Evolutionary conservation across 345 rosid genomes (phyloP).

Genomic region (Kandelia obovata): DNA sequence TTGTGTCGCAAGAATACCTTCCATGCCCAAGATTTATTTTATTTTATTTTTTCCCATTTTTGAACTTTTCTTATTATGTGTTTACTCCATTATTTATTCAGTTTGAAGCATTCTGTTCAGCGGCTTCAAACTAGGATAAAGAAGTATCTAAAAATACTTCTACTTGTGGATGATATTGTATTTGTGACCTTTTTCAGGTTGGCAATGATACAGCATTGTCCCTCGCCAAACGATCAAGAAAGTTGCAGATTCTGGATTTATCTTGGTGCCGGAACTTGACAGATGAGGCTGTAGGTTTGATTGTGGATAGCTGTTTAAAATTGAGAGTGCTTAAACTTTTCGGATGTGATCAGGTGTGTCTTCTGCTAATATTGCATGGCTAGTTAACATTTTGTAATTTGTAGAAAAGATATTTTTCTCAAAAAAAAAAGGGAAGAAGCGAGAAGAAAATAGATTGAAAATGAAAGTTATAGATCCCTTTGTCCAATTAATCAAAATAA

Average conservation of each 20-base stretch:
- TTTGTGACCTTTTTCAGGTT: slow-evolving; percentile 42
- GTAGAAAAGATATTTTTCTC: too few relatives aligned
- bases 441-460: too few relatives aligned
- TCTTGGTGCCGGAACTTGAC: slow-evolving; percentile 81
- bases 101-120: neutral
- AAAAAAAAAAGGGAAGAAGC: too few relatives aligned
- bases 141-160: neutral
- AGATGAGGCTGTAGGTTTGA: slow-evolving; percentile 62
- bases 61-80: neutral
- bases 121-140: neutral
- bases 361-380: neutral
- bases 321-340: slow-evolving; percentile 67
- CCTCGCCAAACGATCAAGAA: slow-evolving; percentile 48
- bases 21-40: neutral
- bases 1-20: neutral
- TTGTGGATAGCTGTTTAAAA: slow-evolving; percentile 75
- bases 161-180: neutral
- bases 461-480: neutral
- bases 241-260: slow-evolving; percentile 58
- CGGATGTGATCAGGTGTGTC: slow-evolving; percentile 81
- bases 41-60: neutral
- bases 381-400: too few relatives aligned
- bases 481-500: neutral
- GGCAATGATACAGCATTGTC: slow-evolving; percentile 61
- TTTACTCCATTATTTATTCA: neutral